Percentiles rank a stretch among this genome's conserved stretches.
phyloP scores from a whole-genome alignment of 2,329 filamentous ascomycete species.

The Clonostachys byssicola region DNA sequence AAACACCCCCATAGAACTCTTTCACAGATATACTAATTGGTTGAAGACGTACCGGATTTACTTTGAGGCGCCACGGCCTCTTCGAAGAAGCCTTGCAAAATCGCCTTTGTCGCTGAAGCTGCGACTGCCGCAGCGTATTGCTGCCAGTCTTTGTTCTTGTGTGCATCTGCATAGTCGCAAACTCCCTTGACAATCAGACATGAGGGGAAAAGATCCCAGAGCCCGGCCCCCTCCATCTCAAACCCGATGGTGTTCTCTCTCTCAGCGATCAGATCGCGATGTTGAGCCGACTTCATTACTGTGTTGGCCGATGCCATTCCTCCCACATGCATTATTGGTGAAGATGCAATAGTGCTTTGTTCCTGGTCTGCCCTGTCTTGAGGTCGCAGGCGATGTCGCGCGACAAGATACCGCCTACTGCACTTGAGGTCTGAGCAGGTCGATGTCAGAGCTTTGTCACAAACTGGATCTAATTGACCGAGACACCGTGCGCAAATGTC shows the following conservation, averaged over 20 bases:
- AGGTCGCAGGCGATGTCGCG: too few relatives aligned
- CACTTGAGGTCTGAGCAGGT: too few relatives aligned
- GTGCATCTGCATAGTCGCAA: conserved; percentile 20
- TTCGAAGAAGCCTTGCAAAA: background rate
- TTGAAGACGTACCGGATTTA: too few relatives aligned
- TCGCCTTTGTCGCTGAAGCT: conserved; percentile 16
- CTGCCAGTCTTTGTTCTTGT: conserved; percentile 23
- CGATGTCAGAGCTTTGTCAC: too few relatives aligned
- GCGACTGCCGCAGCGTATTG: conserved; percentile 29
- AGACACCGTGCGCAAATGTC: too few relatives aligned
- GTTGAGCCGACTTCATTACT: conserved; percentile 25
- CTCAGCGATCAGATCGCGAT: conserved; percentile 24
- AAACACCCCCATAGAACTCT: too few relatives aligned
- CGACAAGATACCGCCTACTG: too few relatives aligned
- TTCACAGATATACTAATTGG: too few relatives aligned
- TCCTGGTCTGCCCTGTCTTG: too few relatives aligned
- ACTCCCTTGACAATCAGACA: conserved; percentile 32
- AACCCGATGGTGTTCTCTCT: conserved; percentile 13
- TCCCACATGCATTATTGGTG: conserved; percentile 22
- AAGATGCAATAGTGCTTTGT: too few relatives aligned
- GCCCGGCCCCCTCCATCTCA: conserved; percentile 25
- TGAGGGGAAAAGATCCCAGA: conserved; percentile 20
- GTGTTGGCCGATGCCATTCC: conserved; percentile 27
- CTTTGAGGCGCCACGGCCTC: too few relatives aligned
- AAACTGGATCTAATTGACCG: too few relatives aligned